phyloP scores from a whole-genome alignment of 2,329 filamentous ascomycete genomes.

The Aaosphaeria pasadenensis region DNA sequence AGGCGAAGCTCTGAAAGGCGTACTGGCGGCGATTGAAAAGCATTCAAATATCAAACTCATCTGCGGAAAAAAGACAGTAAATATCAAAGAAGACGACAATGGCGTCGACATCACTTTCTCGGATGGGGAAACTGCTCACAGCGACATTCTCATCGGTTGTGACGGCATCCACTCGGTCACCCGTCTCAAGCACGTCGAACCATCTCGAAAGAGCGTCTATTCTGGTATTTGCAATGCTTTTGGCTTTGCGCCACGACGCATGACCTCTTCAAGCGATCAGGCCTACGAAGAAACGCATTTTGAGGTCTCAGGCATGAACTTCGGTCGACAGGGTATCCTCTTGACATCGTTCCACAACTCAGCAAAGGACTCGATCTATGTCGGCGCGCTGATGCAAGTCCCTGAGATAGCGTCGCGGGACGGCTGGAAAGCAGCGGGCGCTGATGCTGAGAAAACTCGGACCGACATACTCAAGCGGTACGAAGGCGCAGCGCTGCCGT shows the following conservation, averaged over 20 bases:
- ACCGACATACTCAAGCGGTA: conserved; percentile 42
- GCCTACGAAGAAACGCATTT: conserved; percentile 35
- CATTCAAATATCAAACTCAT: conserved; percentile 41
- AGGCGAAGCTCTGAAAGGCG: conserved; percentile 43
- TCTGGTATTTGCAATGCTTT: conserved; percentile 47
- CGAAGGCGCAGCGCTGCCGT: conserved; percentile 33
- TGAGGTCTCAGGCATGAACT: conserved; percentile 44
- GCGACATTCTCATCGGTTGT: conserved; percentile 54
- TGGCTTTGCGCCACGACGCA: conserved; percentile 41
- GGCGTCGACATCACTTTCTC: conserved; percentile 46
- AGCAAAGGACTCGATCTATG: conserved; percentile 38
- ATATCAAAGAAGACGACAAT: conserved; percentile 40
- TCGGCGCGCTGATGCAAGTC: conserved; percentile 45
- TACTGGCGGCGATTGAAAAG: conserved; percentile 39
- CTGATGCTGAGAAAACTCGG: conserved; percentile 42
- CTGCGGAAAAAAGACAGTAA: conserved; percentile 42
- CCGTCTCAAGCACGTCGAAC: conserved; percentile 45
- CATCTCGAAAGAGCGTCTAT: conserved; percentile 41
- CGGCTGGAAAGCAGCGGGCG: conserved; percentile 45
- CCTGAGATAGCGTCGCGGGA: conserved; percentile 42
- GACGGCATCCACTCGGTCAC: conserved; percentile 52
- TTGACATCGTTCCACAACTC: conserved; percentile 41
- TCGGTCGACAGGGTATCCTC: conserved; percentile 45
- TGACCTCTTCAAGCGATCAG: background rate
- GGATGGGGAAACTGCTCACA: conserved; percentile 42